These are phyloP conservation scores for Chytridium lagenaria DNA, from an alignment of 371 early-diverging fungal species.

Conservation along the genomic window DNA sequence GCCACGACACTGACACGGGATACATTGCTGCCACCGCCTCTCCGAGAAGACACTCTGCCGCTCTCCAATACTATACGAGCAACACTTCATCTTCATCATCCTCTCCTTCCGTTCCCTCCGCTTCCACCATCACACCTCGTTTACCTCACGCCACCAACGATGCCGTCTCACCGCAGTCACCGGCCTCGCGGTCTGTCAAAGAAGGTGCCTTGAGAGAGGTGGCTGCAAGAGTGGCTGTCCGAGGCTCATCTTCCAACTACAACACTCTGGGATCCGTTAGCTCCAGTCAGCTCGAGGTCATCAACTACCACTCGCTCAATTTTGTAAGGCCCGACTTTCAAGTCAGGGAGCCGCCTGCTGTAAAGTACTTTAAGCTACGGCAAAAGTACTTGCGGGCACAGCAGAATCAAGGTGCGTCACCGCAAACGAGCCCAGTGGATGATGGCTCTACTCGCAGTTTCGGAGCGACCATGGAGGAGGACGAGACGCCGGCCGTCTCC, in stretches of 20 bases:
- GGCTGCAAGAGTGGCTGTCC: not conserved
- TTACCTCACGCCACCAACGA: not conserved
- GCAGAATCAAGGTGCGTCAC: conserved; percentile 2
- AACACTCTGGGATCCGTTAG: not conserved
- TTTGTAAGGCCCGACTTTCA: not conserved
- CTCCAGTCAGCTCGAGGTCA: not conserved
- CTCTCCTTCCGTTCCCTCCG: not conserved
- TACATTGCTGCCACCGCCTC: not conserved
- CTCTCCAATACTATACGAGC: not conserved
- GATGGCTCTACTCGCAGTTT: not conserved
- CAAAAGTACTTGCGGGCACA: conserved; percentile 23
- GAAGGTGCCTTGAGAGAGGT: not conserved
- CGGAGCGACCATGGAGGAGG: not conserved
- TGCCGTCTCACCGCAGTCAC: not conserved
- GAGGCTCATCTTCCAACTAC: not conserved
- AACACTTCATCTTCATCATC: too few relatives aligned
- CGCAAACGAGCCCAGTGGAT: not conserved
- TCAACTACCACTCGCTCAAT: not conserved
- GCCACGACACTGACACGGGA: not conserved
- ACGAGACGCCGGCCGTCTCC: not conserved
- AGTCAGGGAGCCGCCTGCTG: conserved; percentile 14
- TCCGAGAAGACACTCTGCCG: not conserved
- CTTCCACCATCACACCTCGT: not conserved
- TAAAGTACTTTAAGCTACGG: conserved; percentile 22
- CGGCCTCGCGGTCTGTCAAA: not conserved